Evolutionary conservation across 371 early-diverging fungal species (phyloP).

Genomic region (Thermomucor indicae-seudaticae): DNA sequence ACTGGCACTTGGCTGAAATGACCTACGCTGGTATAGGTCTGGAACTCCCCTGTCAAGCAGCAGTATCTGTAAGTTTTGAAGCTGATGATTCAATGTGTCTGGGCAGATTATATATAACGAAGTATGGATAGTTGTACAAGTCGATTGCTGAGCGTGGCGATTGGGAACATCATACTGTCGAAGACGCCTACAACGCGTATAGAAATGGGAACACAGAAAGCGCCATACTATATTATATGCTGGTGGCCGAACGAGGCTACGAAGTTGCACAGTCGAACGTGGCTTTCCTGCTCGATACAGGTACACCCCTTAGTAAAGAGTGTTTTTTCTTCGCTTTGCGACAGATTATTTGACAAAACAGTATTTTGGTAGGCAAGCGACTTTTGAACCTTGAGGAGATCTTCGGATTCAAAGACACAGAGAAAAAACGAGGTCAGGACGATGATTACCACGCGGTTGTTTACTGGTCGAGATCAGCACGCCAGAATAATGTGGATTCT

Average conservation of each 20-base stretch:
- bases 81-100: not conserved
- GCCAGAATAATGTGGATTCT: slow-evolving; percentile 87
- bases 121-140: slow-evolving; percentile 59
- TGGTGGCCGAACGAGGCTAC: slow-evolving; percentile 84
- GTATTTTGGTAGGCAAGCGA: not conserved
- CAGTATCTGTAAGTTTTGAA: slow-evolving; percentile 47
- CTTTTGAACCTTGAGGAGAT: slow-evolving; percentile 2
- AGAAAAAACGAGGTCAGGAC: slow-evolving; percentile 1
- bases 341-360: not conserved
- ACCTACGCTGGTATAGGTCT: slow-evolving; percentile 40
- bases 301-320: slow-evolving; percentile 21
- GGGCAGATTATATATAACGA: not conserved
- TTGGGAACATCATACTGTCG: slow-evolving; percentile 69
- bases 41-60: slow-evolving; percentile 40
- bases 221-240: slow-evolving; percentile 66
- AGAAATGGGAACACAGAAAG: slow-evolving; percentile 62
- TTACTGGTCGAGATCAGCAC: slow-evolving; percentile 95
- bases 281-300: slow-evolving; percentile 84
- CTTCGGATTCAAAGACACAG: not conserved
- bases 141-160: slow-evolving; percentile 81
- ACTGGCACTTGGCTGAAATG: slow-evolving; percentile 72
- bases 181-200: slow-evolving; percentile 52
- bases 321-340: no score
- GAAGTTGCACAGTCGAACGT: slow-evolving; percentile 83
- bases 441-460: slow-evolving; percentile 57